phyloP scores from a whole-genome alignment of 805 yeast species.

The Pichia heedii region DNA sequence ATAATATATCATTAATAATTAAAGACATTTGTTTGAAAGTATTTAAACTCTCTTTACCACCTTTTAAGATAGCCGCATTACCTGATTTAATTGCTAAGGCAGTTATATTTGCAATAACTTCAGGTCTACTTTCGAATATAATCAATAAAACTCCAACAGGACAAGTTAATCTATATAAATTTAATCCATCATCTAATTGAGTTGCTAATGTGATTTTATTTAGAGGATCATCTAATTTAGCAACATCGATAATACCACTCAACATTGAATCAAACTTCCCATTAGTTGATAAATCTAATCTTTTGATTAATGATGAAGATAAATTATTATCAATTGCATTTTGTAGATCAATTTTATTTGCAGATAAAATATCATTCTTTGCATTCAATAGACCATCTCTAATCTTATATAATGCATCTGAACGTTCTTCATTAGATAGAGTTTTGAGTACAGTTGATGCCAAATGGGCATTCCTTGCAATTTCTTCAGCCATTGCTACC shows the following conservation, averaged over 20 bases:
- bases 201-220: constrained; percentile 81
- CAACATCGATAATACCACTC: constrained; percentile 89
- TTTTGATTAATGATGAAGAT: constrained; percentile 63
- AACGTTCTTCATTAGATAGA: constrained; percentile 61
- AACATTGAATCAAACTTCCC: constrained; percentile 92
- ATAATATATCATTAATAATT: constrained; percentile 54
- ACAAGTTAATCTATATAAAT: constrained; percentile 72
- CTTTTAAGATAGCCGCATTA: constrained; percentile 92
- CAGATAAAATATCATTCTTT: constrained; percentile 56
- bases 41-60: constrained; percentile 87
- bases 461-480: constrained; percentile 72
- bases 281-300: constrained; percentile 72
- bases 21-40: constrained; percentile 78
- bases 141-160: constrained; percentile 92
- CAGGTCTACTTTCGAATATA: constrained; percentile 95
- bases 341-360: constrained; percentile 68
- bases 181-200: constrained; percentile 83
- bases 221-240: constrained; percentile 81
- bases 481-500: constrained; percentile 60
- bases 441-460: constrained; percentile 83
- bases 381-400: constrained; percentile 55
- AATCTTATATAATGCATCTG: constrained; percentile 60
- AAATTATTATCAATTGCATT: constrained; percentile 55
- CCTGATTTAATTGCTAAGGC: constrained; percentile 95
- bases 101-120: constrained; percentile 95